phyloP scores from a whole-genome alignment of 1,284 basidiomycete genomes.

The Uromyces viciae-fabae region DNA sequence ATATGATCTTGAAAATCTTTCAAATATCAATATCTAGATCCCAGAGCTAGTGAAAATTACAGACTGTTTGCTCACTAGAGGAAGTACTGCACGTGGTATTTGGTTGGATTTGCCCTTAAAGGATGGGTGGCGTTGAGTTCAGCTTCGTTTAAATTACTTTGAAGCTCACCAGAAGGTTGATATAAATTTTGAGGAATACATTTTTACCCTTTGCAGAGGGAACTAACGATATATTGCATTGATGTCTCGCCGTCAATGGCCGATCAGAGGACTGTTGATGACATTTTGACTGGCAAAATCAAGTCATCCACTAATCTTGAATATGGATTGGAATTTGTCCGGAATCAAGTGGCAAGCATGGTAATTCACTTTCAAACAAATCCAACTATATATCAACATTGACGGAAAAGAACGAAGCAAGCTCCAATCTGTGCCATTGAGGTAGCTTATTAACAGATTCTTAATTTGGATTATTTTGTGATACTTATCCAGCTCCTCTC shows the following conservation, averaged over 20 bases:
- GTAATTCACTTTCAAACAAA: background rate
- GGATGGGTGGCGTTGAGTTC: too few species aligned
- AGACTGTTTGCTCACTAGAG: too few species aligned
- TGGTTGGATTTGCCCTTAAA: too few species aligned
- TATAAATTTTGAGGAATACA: too few species aligned
- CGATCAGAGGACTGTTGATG: background rate
- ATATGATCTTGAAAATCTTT: too few species aligned
- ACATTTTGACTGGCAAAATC: background rate
- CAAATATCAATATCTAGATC: too few species aligned
- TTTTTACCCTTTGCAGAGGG: too few species aligned
- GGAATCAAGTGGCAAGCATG: conserved; percentile 34
- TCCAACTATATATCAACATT: background rate
- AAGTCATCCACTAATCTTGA: conserved; percentile 23
- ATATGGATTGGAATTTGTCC: conserved; percentile 26
- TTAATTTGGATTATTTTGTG: background rate
- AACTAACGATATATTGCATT: conserved; percentile 32
- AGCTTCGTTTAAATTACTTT: too few species aligned
- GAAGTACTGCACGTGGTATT: too few species aligned
- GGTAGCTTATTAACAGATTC: background rate
- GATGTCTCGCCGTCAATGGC: conserved; percentile 36
- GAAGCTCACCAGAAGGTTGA: too few species aligned
- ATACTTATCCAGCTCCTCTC: conserved; percentile 27
- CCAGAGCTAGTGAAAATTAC: too few species aligned
- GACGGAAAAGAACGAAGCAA: background rate
- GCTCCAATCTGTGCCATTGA: background rate